phyloP scores from a whole-genome alignment of 2,329 filamentous ascomycete genomes.

The Nigrospora osmanthi region DNA sequence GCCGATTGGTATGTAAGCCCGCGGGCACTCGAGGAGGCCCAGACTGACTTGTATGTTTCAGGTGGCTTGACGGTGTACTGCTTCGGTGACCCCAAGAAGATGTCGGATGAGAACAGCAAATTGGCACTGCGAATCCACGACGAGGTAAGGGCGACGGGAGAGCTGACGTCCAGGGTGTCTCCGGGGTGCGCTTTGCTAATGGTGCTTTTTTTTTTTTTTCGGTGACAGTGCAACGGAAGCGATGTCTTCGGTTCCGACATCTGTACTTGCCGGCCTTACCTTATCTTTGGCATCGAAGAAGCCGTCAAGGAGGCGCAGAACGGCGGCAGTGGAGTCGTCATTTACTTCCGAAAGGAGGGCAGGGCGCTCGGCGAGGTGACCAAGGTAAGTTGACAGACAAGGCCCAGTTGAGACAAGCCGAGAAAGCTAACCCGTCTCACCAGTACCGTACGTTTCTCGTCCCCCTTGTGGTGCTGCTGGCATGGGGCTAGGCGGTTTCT shows the following conservation, averaged over 20 bases:
- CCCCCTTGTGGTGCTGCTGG: slow-evolving; percentile 1
- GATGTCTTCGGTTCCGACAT: slow-evolving; percentile 98
- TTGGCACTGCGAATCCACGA: slow-evolving; percentile 78
- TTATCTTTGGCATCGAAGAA: slow-evolving; percentile 95
- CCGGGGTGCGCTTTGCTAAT: not conserved
- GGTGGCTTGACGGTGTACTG: slow-evolving; percentile 91
- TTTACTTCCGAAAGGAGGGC: slow-evolving; percentile 98
- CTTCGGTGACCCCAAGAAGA: slow-evolving; percentile 90
- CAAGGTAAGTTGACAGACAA: slow-evolving; percentile 49
- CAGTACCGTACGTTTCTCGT: slow-evolving; percentile 36
- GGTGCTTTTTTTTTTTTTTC: not conserved
- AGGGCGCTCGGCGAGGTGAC: slow-evolving; percentile 91
- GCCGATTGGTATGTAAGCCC: slow-evolving; percentile 60
- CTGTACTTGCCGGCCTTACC: slow-evolving; percentile 90
- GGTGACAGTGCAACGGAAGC: slow-evolving; percentile 72
- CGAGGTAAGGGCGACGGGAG: slow-evolving; percentile 32
- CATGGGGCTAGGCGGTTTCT: too few species aligned
- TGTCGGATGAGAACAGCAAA: slow-evolving; percentile 75
- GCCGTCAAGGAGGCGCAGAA: slow-evolving; percentile 95
- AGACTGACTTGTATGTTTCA: slow-evolving; percentile 18
- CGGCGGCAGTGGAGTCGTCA: slow-evolving; percentile 88
- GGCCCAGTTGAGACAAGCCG: not conserved
- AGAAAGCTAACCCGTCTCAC: slow-evolving; percentile 21
- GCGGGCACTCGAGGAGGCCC: not conserved
- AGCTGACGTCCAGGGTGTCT: not conserved